Conservation (phyloP, 1,284 basidiomycete genomes). For the Apiotrichum mycotoxinovorans region DNA sequence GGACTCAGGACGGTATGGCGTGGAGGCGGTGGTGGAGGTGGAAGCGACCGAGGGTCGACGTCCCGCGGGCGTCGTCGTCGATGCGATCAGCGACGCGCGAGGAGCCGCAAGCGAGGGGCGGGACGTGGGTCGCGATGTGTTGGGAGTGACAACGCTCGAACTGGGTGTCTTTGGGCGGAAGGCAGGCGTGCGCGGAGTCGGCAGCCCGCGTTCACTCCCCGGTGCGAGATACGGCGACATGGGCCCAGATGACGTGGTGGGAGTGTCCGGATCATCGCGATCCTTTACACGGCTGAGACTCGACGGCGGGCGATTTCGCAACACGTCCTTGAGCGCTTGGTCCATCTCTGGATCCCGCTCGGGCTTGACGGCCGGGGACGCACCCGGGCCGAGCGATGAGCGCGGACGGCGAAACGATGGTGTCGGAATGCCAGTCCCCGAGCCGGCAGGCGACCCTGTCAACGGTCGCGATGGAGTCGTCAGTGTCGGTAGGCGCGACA, state of each 20-base stretch:
- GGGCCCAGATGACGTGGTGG: conserved; percentile 11
- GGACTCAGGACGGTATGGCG: conserved; percentile 41
- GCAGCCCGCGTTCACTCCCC: conserved; percentile 9
- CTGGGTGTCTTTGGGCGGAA: conserved; percentile 31
- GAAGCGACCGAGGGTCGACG: conserved; percentile 36
- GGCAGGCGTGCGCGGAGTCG: conserved; percentile 33
- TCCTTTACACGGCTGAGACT: conserved; percentile 6
- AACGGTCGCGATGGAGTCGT: conserved; percentile 35
- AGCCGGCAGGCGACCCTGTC: conserved; percentile 22
- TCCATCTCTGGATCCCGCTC: conserved; percentile 34
- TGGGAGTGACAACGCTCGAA: conserved; percentile 21
- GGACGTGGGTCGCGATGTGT: conserved; percentile 30
- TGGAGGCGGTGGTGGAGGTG: conserved; percentile 26
- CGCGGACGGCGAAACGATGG: conserved; percentile 39
- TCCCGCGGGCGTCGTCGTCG: conserved; percentile 29
- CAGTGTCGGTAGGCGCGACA: conserved; percentile 43
- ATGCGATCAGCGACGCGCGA: conserved; percentile 30
- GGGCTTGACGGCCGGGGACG: not conserved
- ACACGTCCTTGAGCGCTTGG: conserved; percentile 37
- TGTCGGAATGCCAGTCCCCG: conserved; percentile 36
- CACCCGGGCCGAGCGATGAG: conserved; percentile 39
- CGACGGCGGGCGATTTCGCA: conserved; percentile 4
- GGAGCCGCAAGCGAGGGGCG: conserved; percentile 25
- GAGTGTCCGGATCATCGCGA: conserved; percentile 35
- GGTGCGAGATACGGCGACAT: not conserved